Percentiles rank a stretch among this genome's conserved stretches.
Conservation (phyloP, 805 yeast species). For the Metschnikowia colocasiae region DNA sequence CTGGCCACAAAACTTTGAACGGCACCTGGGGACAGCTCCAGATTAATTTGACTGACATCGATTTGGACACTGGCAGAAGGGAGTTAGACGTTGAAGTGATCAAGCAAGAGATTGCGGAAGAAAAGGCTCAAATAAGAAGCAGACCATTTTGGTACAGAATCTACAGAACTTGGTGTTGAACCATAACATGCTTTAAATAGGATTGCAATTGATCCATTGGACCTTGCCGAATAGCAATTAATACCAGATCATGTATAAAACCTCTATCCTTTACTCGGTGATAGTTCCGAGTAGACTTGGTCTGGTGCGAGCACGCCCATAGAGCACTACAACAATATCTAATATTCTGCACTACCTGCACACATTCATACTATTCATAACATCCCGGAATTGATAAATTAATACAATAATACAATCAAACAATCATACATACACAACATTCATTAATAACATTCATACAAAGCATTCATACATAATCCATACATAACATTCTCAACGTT, state of each 20-base stretch:
- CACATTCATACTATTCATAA: too few species aligned
- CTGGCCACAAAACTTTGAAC: slow-evolving; percentile 38
- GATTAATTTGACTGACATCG: slow-evolving; percentile 49
- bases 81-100: slow-evolving; percentile 35
- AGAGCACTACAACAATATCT: too few species aligned
- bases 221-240: neutral
- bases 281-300: too few species aligned
- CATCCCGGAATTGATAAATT: too few species aligned
- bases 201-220: neutral
- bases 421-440: too few species aligned
- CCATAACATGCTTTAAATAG: neutral
- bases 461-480: too few species aligned
- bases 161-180: slow-evolving; percentile 31
- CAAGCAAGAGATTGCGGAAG: slow-evolving; percentile 36
- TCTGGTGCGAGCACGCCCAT: too few species aligned
- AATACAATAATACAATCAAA: too few species aligned
- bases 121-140: slow-evolving; percentile 24
- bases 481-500: neutral
- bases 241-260: neutral
- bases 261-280: too few species aligned
- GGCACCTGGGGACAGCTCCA: slow-evolving; percentile 29
- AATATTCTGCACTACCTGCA: too few species aligned
- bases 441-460: too few species aligned
- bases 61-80: slow-evolving; percentile 57
- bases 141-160: slow-evolving; percentile 25